Evolutionary conservation across 495 filamentous ascomycete genomes (phyloP).

Genomic region (Penicillium angulare): DNA sequence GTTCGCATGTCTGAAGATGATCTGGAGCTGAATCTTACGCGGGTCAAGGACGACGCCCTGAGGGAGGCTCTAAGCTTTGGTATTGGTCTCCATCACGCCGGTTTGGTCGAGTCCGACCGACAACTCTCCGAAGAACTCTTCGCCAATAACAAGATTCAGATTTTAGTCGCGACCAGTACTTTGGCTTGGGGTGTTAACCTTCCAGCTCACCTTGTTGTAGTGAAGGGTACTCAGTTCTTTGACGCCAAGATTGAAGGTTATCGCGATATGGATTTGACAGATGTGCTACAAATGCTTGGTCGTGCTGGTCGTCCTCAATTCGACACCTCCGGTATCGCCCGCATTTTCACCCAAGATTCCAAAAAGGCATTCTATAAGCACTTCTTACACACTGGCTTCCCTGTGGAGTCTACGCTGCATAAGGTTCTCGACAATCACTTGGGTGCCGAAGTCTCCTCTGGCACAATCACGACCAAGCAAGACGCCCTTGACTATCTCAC

Average conservation of each 20-base stretch:
- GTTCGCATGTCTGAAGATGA: constrained; percentile 93
- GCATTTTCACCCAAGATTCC: constrained; percentile 94
- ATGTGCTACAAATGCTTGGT: constrained; percentile 97
- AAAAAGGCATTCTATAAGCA: constrained; percentile 99
- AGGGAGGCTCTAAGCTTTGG: constrained; percentile 92
- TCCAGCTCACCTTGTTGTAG: constrained; percentile 93
- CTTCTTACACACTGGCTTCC: constrained; percentile 97
- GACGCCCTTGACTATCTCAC: constrained; percentile 97
- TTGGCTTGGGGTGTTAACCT: constrained; percentile 98
- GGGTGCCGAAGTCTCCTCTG: constrained; percentile 90
- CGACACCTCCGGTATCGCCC: constrained; percentile 89
- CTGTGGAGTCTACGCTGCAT: constrained; percentile 93
- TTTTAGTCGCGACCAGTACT: constrained; percentile 94
- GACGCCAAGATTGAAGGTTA: constrained; percentile 98
- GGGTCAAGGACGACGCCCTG: constrained; percentile 89
- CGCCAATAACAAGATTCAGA: constrained; percentile 96
- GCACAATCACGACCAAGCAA: constrained; percentile 89
- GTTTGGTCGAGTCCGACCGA: constrained; percentile 90
- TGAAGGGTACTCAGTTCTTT: constrained; percentile 98
- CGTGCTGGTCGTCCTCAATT: constrained; percentile 96
- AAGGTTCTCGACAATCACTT: constrained; percentile 97
- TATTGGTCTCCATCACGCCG: constrained; percentile 95
- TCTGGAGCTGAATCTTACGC: constrained; percentile 72
- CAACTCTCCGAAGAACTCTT: constrained; percentile 92
- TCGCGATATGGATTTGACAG: constrained; percentile 97